Evolutionary conservation across 805 yeast species (phyloP).

Genomic region (Candida pseudoglaebosa): DNA sequence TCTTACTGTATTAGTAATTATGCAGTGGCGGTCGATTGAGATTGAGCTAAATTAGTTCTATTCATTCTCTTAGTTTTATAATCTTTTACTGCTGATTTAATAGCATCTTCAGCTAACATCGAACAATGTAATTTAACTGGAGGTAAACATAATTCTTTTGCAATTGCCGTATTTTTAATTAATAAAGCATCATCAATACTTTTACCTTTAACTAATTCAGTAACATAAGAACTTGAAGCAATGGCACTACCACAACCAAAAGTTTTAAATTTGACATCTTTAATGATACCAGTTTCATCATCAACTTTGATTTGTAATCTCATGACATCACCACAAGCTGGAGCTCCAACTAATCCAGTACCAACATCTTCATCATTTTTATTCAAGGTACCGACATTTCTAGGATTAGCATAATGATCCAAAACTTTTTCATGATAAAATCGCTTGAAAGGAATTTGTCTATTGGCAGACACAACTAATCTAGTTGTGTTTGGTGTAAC

Average conservation of each 20-base stretch:
- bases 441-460: conserved; percentile 20
- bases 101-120: conserved; percentile 98
- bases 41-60: conserved; percentile 5
- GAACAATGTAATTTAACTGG: conserved; percentile 98
- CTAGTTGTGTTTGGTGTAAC: no score
- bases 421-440: conserved; percentile 89
- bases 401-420: conserved; percentile 94
- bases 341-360: conserved; percentile 97
- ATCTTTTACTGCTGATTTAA: conserved; percentile 94
- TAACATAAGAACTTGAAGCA: conserved; percentile 92
- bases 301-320: conserved; percentile 91
- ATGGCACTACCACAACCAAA: conserved; percentile 99
- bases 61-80: conserved; percentile 74
- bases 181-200: conserved; percentile 88
- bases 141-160: conserved; percentile 89
- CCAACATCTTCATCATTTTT: conserved; percentile 77
- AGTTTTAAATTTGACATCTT: conserved; percentile 95
- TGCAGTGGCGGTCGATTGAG: neutral
- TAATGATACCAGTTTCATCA: conserved; percentile 84
- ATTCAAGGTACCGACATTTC: conserved; percentile 93
- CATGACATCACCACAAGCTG: conserved; percentile 99
- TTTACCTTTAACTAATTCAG: conserved; percentile 94
- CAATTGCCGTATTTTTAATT: conserved; percentile 91
- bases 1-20: no score
- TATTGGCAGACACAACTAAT: no score